Evolutionary conservation across 345 rosid genomes (phyloP), one percentile per base, ranked within the genome.

Genomic region (Linum trigynum): DNA sequence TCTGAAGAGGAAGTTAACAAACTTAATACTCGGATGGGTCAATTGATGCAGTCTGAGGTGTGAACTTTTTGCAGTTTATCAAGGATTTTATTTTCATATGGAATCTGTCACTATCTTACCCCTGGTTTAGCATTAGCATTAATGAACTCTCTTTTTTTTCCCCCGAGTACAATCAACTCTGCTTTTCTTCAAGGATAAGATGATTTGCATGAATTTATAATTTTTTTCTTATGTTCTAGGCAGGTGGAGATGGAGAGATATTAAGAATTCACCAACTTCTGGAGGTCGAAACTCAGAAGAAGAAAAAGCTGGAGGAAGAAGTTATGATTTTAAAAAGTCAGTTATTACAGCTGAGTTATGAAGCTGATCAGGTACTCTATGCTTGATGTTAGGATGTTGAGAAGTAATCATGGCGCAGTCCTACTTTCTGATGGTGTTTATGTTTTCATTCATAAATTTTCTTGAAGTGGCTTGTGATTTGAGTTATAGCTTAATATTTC

Each of bases 1-100:
- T 74, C 74, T 57, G 78, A 75, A 40, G 78, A 58, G 63, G 74
- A 70, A 50, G 66, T 63, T 39, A 70, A 67, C 65, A 70, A 75
- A 53, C 57, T 75, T 9, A 70, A 67, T 68, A 10, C 59, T 51
- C 74, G 67, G 57, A 45, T 67, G 41, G 73, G 57, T 7, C 65
- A 61, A 39, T 69, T 69, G 55, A 55, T 64, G 69, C 63, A 61
- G 32, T 65, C 77, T 42, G 59, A 9, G 69, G 78, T 70, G 67
- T 35, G 65, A 6, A 53, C 56, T 38, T 57, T 23, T 35, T 63
- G 16, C 12, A 1, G 66, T 64, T 38, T 57, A n/a, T 42, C 38
- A 39, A 66, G 12, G 65, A 2, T 57, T 48, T 12, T 14, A 58
- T 23, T 43, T 17, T 69, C 17, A 4, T 64, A 5, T 43, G 15